These are phyloP conservation scores for Heritiera littoralis DNA, from an alignment of 345 rosid species.

Conservation along the genomic window DNA sequence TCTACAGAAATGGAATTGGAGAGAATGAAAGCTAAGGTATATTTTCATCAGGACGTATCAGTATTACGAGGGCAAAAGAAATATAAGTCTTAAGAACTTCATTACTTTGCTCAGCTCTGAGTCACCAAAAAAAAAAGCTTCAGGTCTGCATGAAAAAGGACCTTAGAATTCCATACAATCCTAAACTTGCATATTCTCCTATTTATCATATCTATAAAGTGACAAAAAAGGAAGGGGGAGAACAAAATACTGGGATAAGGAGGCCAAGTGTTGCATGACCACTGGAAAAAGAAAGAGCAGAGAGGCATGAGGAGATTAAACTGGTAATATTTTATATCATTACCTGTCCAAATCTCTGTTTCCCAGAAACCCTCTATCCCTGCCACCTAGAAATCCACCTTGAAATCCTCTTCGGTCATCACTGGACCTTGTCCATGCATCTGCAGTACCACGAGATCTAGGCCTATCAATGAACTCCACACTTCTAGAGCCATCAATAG, in stretches of 20 bases:
- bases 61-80: background rate
- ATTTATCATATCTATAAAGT: background rate
- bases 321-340: constrained; percentile 16
- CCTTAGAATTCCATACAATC: too few species aligned
- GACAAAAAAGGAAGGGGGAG: background rate
- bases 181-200: background rate
- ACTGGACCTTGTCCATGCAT: constrained; percentile 62
- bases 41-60: background rate
- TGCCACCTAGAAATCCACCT: constrained; percentile 54
- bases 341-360: constrained; percentile 77
- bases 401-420: constrained; percentile 71
- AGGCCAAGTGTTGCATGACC: background rate
- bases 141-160: background rate
- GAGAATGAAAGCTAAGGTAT: background rate
- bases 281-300: background rate
- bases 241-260: background rate
- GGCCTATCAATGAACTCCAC: constrained; percentile 76
- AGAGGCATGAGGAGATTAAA: constrained; percentile 9
- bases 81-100: background rate
- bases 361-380: constrained; percentile 78
- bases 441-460: constrained; percentile 70
- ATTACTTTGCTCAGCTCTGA: background rate
- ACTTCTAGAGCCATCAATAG: constrained; percentile 69
- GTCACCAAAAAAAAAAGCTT: background rate
- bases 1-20: background rate